Conservation (phyloP, 2,329 filamentous ascomycete genomes). For the Fusarium sp. region DNA sequence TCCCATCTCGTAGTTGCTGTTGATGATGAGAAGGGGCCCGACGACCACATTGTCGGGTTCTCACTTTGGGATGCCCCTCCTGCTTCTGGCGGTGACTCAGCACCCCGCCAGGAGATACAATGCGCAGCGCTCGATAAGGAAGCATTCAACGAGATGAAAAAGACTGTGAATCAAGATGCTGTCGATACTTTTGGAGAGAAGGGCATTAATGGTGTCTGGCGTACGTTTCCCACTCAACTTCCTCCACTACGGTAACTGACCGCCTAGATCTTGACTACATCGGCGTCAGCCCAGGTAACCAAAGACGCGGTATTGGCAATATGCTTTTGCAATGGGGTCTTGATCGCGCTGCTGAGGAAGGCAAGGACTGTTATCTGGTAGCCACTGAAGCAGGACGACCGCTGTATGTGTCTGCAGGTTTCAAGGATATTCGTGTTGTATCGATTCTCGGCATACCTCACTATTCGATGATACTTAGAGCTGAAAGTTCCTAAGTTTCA, state of each 20-base stretch:
- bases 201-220: constrained; percentile 15
- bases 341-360: not conserved
- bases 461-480: constrained; percentile 14
- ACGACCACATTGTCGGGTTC: constrained; percentile 7
- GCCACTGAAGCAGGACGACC: constrained; percentile 13
- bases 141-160: constrained; percentile 8
- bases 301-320: constrained; percentile 11
- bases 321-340: constrained; percentile 8
- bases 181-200: not conserved
- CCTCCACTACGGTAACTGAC: not conserved
- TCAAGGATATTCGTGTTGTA: constrained; percentile 3
- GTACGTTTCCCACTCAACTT: not conserved
- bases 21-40: not conserved
- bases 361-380: constrained; percentile 12
- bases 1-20: not conserved
- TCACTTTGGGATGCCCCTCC: constrained; percentile 14
- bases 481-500: not conserved
- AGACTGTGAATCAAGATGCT: constrained; percentile 5
- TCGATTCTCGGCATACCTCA: constrained; percentile 12
- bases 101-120: not conserved
- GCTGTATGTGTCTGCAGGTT: constrained; percentile 4
- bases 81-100: not conserved
- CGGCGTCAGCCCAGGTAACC: constrained; percentile 2
- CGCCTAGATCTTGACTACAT: constrained; percentile 19
- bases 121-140: constrained; percentile 8